Evolutionary conservation across 163 green algal species (phyloP), one percentile per base, ranked within the genome.

Genomic region (Scenedesmus sp.): DNA sequence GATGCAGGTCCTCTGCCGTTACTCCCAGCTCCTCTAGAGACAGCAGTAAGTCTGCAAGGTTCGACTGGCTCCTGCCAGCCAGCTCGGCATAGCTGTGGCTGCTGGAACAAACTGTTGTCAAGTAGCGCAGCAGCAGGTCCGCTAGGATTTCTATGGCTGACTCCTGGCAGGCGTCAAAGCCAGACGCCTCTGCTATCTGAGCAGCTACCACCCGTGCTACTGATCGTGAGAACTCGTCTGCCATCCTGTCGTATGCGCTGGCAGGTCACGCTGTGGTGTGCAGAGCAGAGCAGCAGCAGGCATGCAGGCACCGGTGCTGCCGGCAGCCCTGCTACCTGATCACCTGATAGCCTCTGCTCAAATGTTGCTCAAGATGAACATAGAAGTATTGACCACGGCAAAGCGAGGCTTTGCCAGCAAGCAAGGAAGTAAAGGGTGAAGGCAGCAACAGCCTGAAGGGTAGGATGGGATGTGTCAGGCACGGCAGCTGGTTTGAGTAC

Each of bases 121-220:
- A 92, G 85, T 98, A 98, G 0, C 94, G 94, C 35, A 98, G 51
- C 79, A 97, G 68, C 61, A 99, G 83, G 7, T 99, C 97, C 10
- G 94, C 91, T 20, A 99, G 89, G 0, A 97, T 91, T 2, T 98
- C 96, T 0, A 94, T 30, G 0, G 96, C 93, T 2, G 93, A 96
- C 9, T 95, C 90, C 37, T 98, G 97, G 13, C 94, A 91, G 0
- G 90, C 82, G 40, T 98, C 94, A 49, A 97, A 97, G 33, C 95
- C 97, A 5, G 94, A 82, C 1, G 89, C 59, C 37, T 97, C 93
- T 0, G 94, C 94, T 13, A 98, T 92, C 84, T 98, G 94, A 10
- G 92, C 93, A n/a, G 93, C 95, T 0, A 90, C 93, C 9, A 96
- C 83, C 1, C 92, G 86, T 0, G 96, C 95, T 0, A 97, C 78